Evolutionary conservation across 129 eudicot genomes (phyloP), one percentile per base, ranked within the genome.

Genomic region (Mikania micrantha): DNA sequence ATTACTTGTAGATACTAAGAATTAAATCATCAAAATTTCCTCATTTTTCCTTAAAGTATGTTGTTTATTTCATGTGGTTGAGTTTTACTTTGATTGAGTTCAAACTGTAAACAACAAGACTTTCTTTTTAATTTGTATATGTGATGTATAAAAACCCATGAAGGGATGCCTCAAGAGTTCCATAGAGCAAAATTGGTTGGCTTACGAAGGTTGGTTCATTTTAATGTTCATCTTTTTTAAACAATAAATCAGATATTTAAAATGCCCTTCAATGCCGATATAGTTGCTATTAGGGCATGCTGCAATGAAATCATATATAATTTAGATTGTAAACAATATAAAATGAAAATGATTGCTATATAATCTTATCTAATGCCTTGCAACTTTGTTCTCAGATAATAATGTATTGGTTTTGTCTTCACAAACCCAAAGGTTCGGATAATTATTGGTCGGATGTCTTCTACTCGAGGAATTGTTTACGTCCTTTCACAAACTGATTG

Each of bases 91-190:
- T 64, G 53, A 22, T 41, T 8, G 35, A 64, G 20, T 24, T 64
- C 54, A 61, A 52, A 24, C 34, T 5, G 5, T 36, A 20, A 44
- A 19, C 16, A 15, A 2, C 12, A 4, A 22, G 13, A 13, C 34
- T 31, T 63, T 10, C n/a, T 5, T 7, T 71, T 25, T 50, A 66
- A 38, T 36, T 69, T 77, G 64, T 80, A 40, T 68, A 91, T 96
- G 98, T 91, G 42, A 81, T 92, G 98, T 92, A 85, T 92, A 69
- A 92, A 96, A 49, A 92, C 98, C 21, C 96, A 92, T 68, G 98
- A 88, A 82, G 98, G 98, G 64, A 91, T 88, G 50, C 98, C 98
- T 3, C 71, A 92, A 68, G 98, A 92, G 45, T 92, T 92, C 79
- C 75, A 92, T 41, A 96, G 98, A 73, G 98, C 98, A 65, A 83